Conservation (phyloP, 2,329 filamentous ascomycete genomes). For the Penicillium sp. region DNA sequence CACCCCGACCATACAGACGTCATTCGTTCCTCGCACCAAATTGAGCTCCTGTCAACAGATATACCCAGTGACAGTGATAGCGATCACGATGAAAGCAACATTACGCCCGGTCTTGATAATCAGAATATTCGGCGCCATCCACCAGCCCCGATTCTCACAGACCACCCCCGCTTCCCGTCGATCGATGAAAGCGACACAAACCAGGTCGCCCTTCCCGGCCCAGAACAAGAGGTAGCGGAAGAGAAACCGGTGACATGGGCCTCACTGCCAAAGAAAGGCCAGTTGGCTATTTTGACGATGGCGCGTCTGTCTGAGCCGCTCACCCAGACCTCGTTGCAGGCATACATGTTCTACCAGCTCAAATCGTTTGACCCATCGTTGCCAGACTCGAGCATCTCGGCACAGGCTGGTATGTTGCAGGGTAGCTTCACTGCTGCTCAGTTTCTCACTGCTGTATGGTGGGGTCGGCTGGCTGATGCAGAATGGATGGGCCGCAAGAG, state of each 20-base stretch:
- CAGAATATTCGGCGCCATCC: constrained; percentile 1
- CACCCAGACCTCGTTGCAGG: constrained; percentile 72
- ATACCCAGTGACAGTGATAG: constrained; percentile 7
- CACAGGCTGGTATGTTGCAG: constrained; percentile 74
- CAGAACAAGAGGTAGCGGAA: constrained; percentile 7
- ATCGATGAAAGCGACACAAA: constrained; percentile 16
- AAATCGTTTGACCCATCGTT: constrained; percentile 67
- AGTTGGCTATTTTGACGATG: constrained; percentile 74
- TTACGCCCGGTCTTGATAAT: constrained; percentile 20
- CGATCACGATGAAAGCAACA: constrained; percentile 13
- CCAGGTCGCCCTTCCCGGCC: constrained; percentile 14
- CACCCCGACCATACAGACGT: constrained; percentile 4
- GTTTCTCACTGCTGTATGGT: constrained; percentile 77
- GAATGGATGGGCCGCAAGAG: constrained; percentile 69
- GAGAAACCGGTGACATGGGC: constrained; percentile 63
- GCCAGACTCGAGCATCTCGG: constrained; percentile 65
- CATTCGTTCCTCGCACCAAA: neutral
- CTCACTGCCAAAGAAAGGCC: constrained; percentile 72
- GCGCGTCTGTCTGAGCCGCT: constrained; percentile 79
- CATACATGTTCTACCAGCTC: constrained; percentile 89
- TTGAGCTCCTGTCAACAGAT: constrained; percentile 2
- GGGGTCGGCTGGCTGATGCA: constrained; percentile 71
- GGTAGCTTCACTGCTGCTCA: constrained; percentile 80
- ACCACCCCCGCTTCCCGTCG: constrained; percentile 15
- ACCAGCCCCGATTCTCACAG: constrained; percentile 15